Evolutionary conservation across 2,329 filamentous ascomycete genomes (phyloP).

Genomic region (Neoarthrinium moseri): DNA sequence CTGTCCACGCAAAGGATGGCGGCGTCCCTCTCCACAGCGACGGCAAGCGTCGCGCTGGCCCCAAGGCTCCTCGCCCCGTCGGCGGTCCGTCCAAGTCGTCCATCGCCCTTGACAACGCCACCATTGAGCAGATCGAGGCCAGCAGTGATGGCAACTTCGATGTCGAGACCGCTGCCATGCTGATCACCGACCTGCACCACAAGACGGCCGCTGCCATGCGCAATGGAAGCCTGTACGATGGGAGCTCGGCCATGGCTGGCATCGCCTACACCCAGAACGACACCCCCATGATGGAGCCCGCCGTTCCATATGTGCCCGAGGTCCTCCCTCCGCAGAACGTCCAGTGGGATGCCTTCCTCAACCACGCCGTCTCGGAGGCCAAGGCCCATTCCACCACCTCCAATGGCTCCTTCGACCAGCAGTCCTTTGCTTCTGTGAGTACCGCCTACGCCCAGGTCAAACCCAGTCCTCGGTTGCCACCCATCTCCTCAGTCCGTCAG

Average conservation of each 20-base stretch:
- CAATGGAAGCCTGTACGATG: constrained; percentile 55
- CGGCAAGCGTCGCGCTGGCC: constrained; percentile 77
- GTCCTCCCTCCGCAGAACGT: constrained; percentile 77
- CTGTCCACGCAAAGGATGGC: constrained; percentile 97
- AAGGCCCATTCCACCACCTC: constrained; percentile 75
- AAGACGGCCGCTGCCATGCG: constrained; percentile 78
- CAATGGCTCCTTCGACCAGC: constrained; percentile 66
- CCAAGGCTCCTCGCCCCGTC: constrained; percentile 61
- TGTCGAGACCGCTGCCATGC: constrained; percentile 95
- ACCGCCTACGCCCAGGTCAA: constrained; percentile 49
- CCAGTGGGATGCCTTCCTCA: constrained; percentile 88
- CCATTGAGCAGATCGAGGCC: constrained; percentile 89
- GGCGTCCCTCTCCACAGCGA: constrained; percentile 92
- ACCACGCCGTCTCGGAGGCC: constrained; percentile 65
- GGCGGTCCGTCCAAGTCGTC: constrained; percentile 71
- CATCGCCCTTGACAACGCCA: constrained; percentile 79
- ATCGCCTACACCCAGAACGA: constrained; percentile 67
- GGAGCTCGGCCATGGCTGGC: constrained; percentile 53
- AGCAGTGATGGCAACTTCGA: constrained; percentile 90
- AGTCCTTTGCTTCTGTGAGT: constrained; percentile 59
- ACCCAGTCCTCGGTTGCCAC: constrained; percentile 56
- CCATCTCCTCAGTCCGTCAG: constrained; percentile 36
- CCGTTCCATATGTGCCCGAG: constrained; percentile 73
- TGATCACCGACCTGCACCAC: constrained; percentile 97
- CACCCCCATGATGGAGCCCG: constrained; percentile 72